Conservation (phyloP, 2,329 filamentous ascomycete species). For the Xylaria sp. region DNA sequence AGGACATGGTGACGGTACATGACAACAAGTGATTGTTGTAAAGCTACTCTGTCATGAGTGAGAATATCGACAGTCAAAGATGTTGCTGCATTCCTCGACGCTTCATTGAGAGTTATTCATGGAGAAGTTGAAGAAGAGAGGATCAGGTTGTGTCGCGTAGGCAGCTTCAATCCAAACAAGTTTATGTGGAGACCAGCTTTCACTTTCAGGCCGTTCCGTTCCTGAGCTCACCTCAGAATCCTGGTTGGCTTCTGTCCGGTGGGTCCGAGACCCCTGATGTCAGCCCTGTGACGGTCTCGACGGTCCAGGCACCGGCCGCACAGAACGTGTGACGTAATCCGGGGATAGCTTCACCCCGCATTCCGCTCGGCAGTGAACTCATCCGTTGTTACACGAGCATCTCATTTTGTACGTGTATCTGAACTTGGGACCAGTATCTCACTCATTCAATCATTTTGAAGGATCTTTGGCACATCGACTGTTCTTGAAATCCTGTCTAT, state of each 20-base stretch:
- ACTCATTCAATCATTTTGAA: too few relatives aligned
- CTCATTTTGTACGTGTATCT: too few relatives aligned
- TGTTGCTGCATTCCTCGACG: background rate
- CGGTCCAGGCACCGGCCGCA: background rate
- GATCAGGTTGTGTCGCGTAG: background rate
- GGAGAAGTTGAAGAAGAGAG: background rate
- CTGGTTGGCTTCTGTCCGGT: background rate
- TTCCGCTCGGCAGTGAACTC: background rate
- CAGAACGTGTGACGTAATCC: background rate
- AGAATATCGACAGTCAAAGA: background rate
- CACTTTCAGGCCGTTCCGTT: too few relatives aligned
- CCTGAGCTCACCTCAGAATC: background rate
- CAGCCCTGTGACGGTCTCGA: background rate
- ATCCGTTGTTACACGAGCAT: too few relatives aligned
- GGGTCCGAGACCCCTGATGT: background rate
- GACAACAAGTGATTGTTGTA: slow-evolving; percentile 17
- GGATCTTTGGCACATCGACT: too few relatives aligned
- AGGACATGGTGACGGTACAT: slow-evolving; percentile 29
- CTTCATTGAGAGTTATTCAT: background rate
- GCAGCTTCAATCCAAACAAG: too few relatives aligned
- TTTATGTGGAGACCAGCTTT: too few relatives aligned
- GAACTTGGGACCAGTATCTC: too few relatives aligned
- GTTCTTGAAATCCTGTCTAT: too few relatives aligned
- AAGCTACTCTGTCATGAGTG: slow-evolving; percentile 4
- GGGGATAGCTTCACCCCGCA: background rate